A percentile compares a stretch with the other conserved stretches of the same genome.
These are phyloP conservation scores for Rhynchosporium secalis DNA, from an alignment of 2,329 filamentous ascomycete genomes.

Conservation along the genomic window DNA sequence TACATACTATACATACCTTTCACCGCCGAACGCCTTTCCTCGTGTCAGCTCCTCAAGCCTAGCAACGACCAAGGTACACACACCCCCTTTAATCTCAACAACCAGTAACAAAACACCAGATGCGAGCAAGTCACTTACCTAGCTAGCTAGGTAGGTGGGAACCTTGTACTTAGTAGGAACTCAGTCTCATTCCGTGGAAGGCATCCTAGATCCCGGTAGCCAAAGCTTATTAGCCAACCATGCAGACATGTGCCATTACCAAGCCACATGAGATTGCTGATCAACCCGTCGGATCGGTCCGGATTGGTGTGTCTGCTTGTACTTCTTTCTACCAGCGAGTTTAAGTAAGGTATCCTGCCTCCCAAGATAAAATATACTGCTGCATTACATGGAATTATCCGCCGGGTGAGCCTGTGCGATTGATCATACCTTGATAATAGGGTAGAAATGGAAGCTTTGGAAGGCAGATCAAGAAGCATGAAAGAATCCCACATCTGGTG, in stretches of 20 bases:
- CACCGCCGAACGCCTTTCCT: neutral
- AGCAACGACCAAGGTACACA: too few relatives aligned
- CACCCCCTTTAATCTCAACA: constrained; percentile 4
- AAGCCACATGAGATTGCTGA: constrained; percentile 20
- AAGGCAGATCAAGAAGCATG: neutral
- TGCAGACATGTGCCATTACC: constrained; percentile 20
- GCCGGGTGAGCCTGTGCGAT: neutral
- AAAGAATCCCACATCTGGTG: neutral
- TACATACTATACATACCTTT: neutral
- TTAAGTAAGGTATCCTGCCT: neutral
- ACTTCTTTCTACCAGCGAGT: too few relatives aligned
- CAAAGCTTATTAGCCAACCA: constrained; percentile 16
- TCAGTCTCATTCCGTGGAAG: constrained; percentile 1
- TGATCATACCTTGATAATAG: too few relatives aligned
- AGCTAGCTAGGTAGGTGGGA: neutral
- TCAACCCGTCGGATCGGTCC: constrained; percentile 21
- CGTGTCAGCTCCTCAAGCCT: neutral
- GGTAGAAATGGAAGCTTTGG: neutral
- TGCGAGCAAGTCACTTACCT: constrained; percentile 1
- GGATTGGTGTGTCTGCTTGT: constrained; percentile 11
- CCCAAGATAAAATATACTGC: too few relatives aligned
- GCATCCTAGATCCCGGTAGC: constrained; percentile 1
- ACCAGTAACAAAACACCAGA: constrained; percentile 21
- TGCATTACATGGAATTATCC: too few relatives aligned
- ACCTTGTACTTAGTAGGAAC: neutral